These are phyloP conservation scores for Citrus cavaleriei DNA, from an alignment of 345 rosid genomes.

Conservation along the genomic window DNA sequence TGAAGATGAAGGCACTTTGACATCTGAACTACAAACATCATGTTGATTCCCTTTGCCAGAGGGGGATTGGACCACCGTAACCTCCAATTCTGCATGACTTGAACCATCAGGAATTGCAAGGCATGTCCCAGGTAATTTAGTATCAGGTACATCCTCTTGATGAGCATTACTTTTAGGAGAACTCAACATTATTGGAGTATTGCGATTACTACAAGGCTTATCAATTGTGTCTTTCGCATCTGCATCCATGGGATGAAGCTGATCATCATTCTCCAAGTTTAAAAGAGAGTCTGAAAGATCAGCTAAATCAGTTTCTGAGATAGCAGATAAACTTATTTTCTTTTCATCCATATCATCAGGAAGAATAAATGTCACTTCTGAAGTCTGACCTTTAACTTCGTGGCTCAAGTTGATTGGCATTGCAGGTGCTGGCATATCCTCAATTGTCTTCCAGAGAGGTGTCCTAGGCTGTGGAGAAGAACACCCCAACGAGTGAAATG, in stretches of 20 bases:
- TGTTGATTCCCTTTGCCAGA: conserved; percentile 27
- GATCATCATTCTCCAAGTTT: conserved; percentile 25
- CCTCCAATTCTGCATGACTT: conserved; percentile 24
- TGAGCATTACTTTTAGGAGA: conserved; percentile 17
- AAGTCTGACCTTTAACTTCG: conserved; percentile 21
- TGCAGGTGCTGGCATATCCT: conserved; percentile 33
- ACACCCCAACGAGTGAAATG: conserved; percentile 22
- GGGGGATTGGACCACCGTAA: conserved; percentile 22
- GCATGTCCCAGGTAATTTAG: conserved; percentile 19
- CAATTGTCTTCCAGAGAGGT: conserved; percentile 41
- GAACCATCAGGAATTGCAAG: conserved; percentile 18
- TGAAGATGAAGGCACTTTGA: conserved; percentile 28
- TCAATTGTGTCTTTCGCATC: conserved; percentile 20
- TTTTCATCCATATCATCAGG: conserved; percentile 16
- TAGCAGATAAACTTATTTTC: conserved; percentile 13
- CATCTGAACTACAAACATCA: conserved; percentile 29
- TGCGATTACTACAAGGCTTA: conserved; percentile 22
- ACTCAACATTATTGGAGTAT: conserved; percentile 21
- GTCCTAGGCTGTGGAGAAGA: conserved; percentile 25
- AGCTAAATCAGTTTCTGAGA: conserved; percentile 30
- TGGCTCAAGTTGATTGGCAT: conserved; percentile 26
- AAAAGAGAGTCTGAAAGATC: conserved; percentile 39
- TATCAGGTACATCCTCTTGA: conserved; percentile 8
- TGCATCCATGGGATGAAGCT: conserved; percentile 14
- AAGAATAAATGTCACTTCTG: conserved; percentile 7